A percentile compares a stretch with the other conserved stretches of the same genome.
Evolutionary conservation across 108 stramenopile species (phyloP).

Genomic region (Schizochytrium sp.): DNA sequence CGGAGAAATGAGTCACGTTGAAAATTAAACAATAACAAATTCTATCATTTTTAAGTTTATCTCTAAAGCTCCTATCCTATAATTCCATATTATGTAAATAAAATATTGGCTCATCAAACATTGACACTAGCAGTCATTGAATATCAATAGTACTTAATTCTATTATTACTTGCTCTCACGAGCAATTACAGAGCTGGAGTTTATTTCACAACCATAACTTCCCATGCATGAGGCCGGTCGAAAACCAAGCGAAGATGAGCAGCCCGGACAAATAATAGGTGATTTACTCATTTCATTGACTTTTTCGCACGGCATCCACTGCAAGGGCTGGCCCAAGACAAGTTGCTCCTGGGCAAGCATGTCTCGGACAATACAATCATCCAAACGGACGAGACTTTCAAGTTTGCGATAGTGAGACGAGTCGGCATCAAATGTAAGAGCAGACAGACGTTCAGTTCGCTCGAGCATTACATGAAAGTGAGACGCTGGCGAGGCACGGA

Average conservation of each 20-base stretch:
- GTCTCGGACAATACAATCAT: not conserved
- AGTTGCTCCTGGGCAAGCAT: not conserved
- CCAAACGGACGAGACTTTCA: not conserved
- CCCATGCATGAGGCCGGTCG: not conserved
- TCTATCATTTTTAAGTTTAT: no score
- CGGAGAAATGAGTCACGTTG: no score
- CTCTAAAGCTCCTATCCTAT: no score
- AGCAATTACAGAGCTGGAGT: not conserved
- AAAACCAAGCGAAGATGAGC: not conserved
- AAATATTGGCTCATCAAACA: no score
- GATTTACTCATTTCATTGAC: not conserved
- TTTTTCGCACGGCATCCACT: conserved; percentile 6
- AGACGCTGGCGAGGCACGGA: no score
- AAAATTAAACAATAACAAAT: no score
- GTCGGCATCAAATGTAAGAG: not conserved
- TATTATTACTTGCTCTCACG: not conserved
- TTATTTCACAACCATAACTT: not conserved
- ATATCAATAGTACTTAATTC: no score
- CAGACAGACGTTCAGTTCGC: not conserved
- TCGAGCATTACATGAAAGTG: not conserved
- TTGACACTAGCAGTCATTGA: no score
- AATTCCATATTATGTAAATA: no score
- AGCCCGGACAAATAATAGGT: conserved; percentile 10
- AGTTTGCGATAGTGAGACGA: not conserved
- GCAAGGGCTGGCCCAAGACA: not conserved